These are phyloP conservation scores for Pyricularia pennisetigena DNA, from an alignment of 2,329 filamentous ascomycete genomes.

Conservation along the genomic window DNA sequence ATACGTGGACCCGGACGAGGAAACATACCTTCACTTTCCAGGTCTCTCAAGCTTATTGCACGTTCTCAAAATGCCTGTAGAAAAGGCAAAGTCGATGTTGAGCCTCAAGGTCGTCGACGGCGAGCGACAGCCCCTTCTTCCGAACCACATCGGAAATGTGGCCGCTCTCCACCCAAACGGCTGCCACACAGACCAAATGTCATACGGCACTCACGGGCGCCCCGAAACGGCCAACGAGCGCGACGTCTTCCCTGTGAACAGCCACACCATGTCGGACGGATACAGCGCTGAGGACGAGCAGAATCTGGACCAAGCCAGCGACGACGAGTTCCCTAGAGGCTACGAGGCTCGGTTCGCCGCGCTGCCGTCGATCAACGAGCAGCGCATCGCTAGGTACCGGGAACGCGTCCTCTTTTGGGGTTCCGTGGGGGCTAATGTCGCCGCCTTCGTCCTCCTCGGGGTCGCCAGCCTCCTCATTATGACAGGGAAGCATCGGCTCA, in stretches of 20 bases:
- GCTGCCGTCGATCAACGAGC: constrained; percentile 40
- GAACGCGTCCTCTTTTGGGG: constrained; percentile 46
- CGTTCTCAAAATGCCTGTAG: constrained; percentile 38
- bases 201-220: background rate
- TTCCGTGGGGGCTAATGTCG: constrained; percentile 43
- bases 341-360: constrained; percentile 45
- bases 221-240: constrained; percentile 2
- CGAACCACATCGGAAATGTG: background rate
- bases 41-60: constrained; percentile 51
- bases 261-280: constrained; percentile 15
- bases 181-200: constrained; percentile 7
- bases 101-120: constrained; percentile 3
- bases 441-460: constrained; percentile 52
- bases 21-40: constrained; percentile 38
- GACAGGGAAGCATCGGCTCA: constrained; percentile 58
- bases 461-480: constrained; percentile 56
- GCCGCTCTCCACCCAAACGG: constrained; percentile 7
- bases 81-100: constrained; percentile 43
- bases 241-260: constrained; percentile 19
- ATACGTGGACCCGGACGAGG: constrained; percentile 62
- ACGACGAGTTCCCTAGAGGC: constrained; percentile 36
- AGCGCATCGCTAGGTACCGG: constrained; percentile 37
- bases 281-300: constrained; percentile 13
- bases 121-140: constrained; percentile 13
- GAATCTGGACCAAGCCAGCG: constrained; percentile 17